Evolutionary conservation across 2,329 filamentous ascomycete species (phyloP).

Genomic region (Microcyclospora tardicrescens): DNA sequence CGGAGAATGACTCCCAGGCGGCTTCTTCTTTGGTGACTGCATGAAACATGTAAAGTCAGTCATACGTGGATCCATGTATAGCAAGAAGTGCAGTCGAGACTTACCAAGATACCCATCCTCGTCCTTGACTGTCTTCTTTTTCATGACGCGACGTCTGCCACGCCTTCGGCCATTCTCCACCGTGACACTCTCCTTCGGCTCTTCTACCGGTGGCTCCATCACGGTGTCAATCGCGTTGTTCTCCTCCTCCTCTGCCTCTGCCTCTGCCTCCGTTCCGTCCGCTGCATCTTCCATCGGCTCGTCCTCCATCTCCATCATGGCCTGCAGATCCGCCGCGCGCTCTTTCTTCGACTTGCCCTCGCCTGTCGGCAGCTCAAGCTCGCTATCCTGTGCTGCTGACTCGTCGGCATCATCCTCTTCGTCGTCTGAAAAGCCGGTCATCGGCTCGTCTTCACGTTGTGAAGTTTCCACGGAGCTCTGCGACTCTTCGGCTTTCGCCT

Average conservation of each 20-base stretch:
- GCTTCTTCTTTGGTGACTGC: conserved; percentile 74
- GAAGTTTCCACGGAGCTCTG: conserved; percentile 27
- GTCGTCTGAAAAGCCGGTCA: conserved; percentile 33
- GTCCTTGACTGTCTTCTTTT: conserved; percentile 76
- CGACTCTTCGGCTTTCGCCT: conserved; percentile 27
- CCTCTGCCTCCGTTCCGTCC: conserved; percentile 7
- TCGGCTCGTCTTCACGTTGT: conserved; percentile 20
- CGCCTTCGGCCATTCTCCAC: conserved; percentile 54
- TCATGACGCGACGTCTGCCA: conserved; percentile 68
- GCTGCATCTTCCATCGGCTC: conserved; percentile 14
- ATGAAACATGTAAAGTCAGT: conserved; percentile 8
- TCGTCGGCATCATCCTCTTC: conserved; percentile 41
- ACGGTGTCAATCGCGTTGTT: conserved; percentile 49
- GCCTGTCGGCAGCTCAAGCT: conserved; percentile 31
- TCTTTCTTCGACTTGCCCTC: conserved; percentile 41
- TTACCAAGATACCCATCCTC: conserved; percentile 80
- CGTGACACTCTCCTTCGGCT: conserved; percentile 36
- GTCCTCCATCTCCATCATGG: conserved; percentile 61
- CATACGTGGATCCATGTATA: neutral
- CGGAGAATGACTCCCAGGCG: conserved; percentile 85
- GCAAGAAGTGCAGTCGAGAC: conserved; percentile 20
- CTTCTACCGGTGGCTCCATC: conserved; percentile 20
- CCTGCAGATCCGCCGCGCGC: conserved; percentile 50
- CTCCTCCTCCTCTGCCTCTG: conserved; percentile 24
- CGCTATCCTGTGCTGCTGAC: conserved; percentile 47